Conservation (phyloP, 805 yeast species). For the Suhomyces canberraensis region DNA sequence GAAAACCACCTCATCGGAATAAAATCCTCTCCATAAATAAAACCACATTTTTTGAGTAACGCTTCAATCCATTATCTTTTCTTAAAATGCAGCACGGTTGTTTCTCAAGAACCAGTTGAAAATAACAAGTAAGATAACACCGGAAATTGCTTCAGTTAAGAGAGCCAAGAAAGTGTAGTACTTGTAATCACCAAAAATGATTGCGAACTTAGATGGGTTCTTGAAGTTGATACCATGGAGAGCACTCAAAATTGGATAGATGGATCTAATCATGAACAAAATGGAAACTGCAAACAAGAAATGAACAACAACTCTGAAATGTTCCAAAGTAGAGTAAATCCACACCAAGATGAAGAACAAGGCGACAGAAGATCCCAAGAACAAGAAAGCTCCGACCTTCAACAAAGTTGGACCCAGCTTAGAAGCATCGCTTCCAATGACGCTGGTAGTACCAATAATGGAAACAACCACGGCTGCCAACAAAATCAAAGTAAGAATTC, state of each 20-base stretch:
- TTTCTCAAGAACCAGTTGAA: conserved; percentile 6
- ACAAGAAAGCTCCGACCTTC: conserved; percentile 5
- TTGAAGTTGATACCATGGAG: conserved; percentile 6
- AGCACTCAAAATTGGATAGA: conserved; percentile 2
- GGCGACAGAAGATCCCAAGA: conserved; percentile 2
- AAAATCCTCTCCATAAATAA: no score
- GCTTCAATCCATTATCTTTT: no score
- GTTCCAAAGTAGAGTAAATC: background rate
- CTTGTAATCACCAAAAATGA: conserved; percentile 9
- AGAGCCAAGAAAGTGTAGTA: conserved; percentile 9
- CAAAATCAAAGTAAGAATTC: conserved; percentile 3
- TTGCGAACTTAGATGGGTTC: conserved; percentile 3
- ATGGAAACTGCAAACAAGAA: background rate
- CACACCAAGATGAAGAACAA: background rate
- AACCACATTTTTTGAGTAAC: no score
- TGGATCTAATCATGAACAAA: conserved; percentile 7
- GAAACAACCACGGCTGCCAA: conserved; percentile 4
- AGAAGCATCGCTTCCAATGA: background rate
- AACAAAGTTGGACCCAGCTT: background rate
- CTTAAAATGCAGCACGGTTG: background rate
- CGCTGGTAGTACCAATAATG: conserved; percentile 1
- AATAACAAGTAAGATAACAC: conserved; percentile 1
- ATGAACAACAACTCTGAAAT: background rate
- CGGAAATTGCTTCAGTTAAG: conserved; percentile 7
- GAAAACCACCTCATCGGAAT: no score